These are phyloP conservation scores for maize (Zea mays) DNA, from an alignment of 176 grass and related monocot genomes.

Conservation along the genomic window DNA sequence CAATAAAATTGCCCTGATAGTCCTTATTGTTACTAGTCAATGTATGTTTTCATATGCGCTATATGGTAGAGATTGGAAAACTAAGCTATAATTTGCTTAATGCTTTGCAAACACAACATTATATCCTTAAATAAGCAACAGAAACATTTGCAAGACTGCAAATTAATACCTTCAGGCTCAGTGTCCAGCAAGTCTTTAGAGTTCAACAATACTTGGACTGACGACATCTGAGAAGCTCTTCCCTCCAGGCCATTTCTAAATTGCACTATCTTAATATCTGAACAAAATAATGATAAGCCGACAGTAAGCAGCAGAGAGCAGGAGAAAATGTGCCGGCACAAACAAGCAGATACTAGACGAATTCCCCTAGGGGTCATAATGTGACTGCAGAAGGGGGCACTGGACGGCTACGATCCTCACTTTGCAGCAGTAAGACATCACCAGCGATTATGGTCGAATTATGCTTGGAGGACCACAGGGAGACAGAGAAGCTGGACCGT, in stretches of 20 bases:
- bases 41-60: slow-evolving; percentile 5
- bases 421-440: slow-evolving; percentile 58
- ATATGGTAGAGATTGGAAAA: neutral
- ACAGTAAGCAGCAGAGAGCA: neutral
- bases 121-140: neutral
- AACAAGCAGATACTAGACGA: neutral
- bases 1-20: neutral
- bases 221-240: slow-evolving; percentile 53
- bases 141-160: neutral
- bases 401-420: slow-evolving; percentile 25
- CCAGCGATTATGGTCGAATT: slow-evolving; percentile 36
- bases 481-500: slow-evolving; percentile 49
- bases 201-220: slow-evolving; percentile 43
- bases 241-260: slow-evolving; percentile 62
- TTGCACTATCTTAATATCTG: slow-evolving; percentile 69
- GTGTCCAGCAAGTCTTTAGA: slow-evolving; percentile 32
- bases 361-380: neutral
- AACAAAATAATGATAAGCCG: neutral
- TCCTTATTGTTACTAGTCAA: neutral
- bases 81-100: neutral
- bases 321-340: neutral
- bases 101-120: neutral
- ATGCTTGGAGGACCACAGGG: slow-evolving; percentile 54
- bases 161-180: slow-evolving; percentile 36
- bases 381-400: neutral